These are phyloP conservation scores for Diaporthe capsici DNA, from an alignment of 2,329 filamentous ascomycete species.

Conservation along the genomic window DNA sequence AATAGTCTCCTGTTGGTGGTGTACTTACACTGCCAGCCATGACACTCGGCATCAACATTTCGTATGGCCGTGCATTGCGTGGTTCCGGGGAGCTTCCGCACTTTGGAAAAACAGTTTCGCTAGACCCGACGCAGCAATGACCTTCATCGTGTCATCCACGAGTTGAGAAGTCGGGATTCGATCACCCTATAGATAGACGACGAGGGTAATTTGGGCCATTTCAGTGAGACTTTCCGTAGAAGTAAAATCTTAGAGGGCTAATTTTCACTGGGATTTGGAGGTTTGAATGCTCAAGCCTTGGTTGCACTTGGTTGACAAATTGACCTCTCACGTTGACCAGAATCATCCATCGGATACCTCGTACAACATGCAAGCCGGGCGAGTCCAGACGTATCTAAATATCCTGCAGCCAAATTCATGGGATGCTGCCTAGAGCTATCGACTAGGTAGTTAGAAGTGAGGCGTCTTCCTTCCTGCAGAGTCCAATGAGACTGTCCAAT, in stretches of 20 bases:
- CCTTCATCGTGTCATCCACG: not conserved
- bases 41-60: too few relatives aligned
- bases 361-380: not conserved
- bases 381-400: not conserved
- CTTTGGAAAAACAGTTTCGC: not conserved
- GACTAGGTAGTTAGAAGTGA: not conserved
- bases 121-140: not conserved
- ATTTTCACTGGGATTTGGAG: too few relatives aligned
- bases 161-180: not conserved
- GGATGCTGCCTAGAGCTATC: constrained; percentile 7
- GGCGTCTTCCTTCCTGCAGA: constrained; percentile 6
- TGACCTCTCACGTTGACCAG: not conserved
- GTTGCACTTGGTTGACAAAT: not conserved
- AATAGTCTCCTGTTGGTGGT: too few relatives aligned
- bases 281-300: not conserved
- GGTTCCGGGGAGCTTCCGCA: not conserved
- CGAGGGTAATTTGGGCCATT: not conserved
- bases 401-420: not conserved
- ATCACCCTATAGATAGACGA: too few relatives aligned
- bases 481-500: constrained; percentile 1
- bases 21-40: not conserved
- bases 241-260: not conserved
- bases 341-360: not conserved
- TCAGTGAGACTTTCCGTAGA: not conserved
- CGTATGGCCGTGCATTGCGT: not conserved